Percentiles rank a stretch among this genome's conserved stretches.
Evolutionary conservation across 352 stramenopile genomes (phyloP).

Genomic region (Pythium plurisporium): DNA sequence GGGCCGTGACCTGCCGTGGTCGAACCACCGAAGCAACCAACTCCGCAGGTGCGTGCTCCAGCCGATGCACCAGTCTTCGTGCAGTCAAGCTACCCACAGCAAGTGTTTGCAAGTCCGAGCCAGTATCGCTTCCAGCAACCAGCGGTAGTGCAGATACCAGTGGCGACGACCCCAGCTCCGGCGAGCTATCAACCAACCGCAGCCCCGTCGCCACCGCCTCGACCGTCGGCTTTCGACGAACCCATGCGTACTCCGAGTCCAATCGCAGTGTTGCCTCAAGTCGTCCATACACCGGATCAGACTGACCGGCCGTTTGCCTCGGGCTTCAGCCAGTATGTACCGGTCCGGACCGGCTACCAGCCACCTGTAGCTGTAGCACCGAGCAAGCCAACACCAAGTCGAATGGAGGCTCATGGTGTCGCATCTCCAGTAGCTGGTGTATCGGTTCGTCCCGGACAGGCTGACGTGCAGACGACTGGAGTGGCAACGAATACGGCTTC

Average conservation of each 20-base stretch:
- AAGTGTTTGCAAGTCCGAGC: neutral
- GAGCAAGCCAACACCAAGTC: neutral
- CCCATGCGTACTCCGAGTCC: neutral
- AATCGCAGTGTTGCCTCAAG: neutral
- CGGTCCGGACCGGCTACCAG: neutral
- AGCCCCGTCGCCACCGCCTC: neutral
- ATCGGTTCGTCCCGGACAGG: no score
- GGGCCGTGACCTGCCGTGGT: neutral
- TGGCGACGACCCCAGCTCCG: neutral
- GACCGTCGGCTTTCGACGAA: neutral
- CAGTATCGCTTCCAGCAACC: slow-evolving; percentile 1
- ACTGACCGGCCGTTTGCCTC: neutral
- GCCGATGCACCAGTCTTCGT: neutral
- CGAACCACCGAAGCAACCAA: neutral
- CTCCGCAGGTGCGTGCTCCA: neutral
- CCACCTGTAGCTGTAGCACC: neutral
- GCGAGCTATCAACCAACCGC: no score
- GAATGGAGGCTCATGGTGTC: neutral
- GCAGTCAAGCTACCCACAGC: neutral
- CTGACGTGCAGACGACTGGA: no score
- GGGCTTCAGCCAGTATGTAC: neutral
- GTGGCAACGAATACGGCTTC: no score
- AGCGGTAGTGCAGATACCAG: neutral
- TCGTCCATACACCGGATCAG: neutral
- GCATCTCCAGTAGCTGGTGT: neutral